Base-by-base conservation (phyloP, 352 stramenopile species). In the Detonula confervacea region DNA sequence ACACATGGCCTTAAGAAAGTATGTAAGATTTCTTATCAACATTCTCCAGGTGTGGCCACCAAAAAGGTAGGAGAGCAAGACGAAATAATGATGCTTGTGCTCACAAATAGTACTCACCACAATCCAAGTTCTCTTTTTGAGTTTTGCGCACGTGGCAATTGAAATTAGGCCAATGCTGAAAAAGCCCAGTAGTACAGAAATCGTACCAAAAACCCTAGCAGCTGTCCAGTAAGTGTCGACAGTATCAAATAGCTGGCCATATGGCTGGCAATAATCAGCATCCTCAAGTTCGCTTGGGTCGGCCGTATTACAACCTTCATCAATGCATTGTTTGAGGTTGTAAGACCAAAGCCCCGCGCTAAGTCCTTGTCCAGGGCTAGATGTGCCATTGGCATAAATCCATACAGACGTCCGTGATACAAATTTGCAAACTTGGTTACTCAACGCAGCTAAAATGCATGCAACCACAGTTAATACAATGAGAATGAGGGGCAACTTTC, bases 401-500 rank as follows among this genome's bases (percentile, higher is more conserved):
- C 77, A 14, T 11, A 64, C 35, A 11, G 62, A 46, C 29, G 59
- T 51, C 47, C 77, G 61, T 22, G 1, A 55, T 2, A 84, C 63
- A 56, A 57, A 84, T 37, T 72, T 79, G 69, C 77, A 84, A 6
- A 54, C 68, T 54, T 68, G 42, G 27, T 56, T 84, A 27, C 69
- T 73, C 9, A 79, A 44, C 1, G 59, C 16, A 30, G 64, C 61
- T 35, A 64, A 60, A 14, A 76, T 69, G 9, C 25, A 57, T 54
- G 62, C 77, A 7, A 52, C 24, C 1, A 79, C 20, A 4, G 47
- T 47, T 1, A 77, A 70, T 30, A 68, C 18, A 3, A 66, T 33
- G 61, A 84, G 56, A 42, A 77, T 4, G 11, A 66, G 22, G 30
- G 69, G 33, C 7, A 71, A 8, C 57, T 64, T 63, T 16, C 77